These are phyloP conservation scores for Candida glucosophila DNA, from an alignment of 1,139 yeast species.

Conservation along the genomic window DNA sequence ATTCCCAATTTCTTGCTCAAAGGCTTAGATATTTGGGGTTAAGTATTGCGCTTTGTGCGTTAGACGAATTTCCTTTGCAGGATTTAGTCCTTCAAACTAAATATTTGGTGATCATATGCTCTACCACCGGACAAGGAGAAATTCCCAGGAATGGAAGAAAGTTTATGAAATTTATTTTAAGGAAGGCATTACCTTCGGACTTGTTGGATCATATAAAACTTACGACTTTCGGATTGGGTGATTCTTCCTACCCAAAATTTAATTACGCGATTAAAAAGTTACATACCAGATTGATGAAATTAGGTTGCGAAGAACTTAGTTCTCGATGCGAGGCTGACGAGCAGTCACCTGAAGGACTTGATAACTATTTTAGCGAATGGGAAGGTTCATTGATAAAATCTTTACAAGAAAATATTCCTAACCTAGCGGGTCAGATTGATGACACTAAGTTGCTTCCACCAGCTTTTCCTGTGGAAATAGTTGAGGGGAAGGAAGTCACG, in stretches of 20 bases:
- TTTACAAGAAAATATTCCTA: constrained; percentile 17
- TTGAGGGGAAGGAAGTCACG: constrained; percentile 12
- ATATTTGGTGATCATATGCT: constrained; percentile 58
- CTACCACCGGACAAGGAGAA: constrained; percentile 96
- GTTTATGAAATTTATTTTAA: constrained; percentile 68
- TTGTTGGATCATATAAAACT: constrained; percentile 55
- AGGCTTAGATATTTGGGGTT: constrained; percentile 50
- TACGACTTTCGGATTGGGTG: constrained; percentile 89
- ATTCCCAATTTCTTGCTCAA: constrained; percentile 57
- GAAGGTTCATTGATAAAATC: constrained; percentile 42
- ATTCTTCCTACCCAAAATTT: constrained; percentile 79
- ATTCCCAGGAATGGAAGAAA: constrained; percentile 68
- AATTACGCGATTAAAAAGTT: constrained; percentile 81
- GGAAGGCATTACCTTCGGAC: constrained; percentile 56
- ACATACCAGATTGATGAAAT: constrained; percentile 66
- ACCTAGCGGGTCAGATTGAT: too few relatives aligned
- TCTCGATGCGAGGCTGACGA: constrained; percentile 88
- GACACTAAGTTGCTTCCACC: too few relatives aligned
- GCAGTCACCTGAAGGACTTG: constrained; percentile 69
- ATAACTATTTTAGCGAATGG: constrained; percentile 73
- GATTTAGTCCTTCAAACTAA: constrained; percentile 40
- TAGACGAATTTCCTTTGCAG: constrained; percentile 58
- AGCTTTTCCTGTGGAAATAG: constrained; percentile 19
- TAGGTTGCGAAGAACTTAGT: constrained; percentile 71
- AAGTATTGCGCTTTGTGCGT: constrained; percentile 39